Conservation (phyloP, 2,329 filamentous ascomycete genomes). For the Fusarium sp. region DNA sequence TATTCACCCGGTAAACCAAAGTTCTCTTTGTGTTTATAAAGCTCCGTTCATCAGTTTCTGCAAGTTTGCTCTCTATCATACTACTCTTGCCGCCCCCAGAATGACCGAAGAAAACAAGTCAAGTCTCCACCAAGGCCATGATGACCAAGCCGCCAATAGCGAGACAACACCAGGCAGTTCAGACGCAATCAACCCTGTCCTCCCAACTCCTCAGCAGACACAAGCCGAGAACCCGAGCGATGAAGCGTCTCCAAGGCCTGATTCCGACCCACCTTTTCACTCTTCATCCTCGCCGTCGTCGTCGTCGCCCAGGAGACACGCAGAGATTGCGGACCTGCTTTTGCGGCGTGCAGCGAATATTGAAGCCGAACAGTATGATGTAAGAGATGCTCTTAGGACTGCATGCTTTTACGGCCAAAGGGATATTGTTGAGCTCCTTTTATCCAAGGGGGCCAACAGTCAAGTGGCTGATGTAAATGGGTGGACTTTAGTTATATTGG, state of each 20-base stretch:
- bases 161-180: too few relatives aligned
- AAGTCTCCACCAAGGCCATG: background rate
- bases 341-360: background rate
- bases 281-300: background rate
- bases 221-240: too few relatives aligned
- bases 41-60: background rate
- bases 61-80: background rate
- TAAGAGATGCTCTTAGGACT: background rate
- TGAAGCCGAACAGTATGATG: background rate
- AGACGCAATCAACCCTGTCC: too few relatives aligned
- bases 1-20: background rate
- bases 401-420: background rate
- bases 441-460: background rate
- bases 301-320: too few relatives aligned
- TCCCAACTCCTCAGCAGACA: too few relatives aligned
- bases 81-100: background rate
- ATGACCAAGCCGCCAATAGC: background rate
- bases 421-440: background rate
- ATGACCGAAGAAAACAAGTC: background rate
- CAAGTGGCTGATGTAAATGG: background rate
- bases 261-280: background rate
- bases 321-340: background rate
- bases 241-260: background rate
- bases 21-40: background rate
- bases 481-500: background rate